Conservation (phyloP, 2,329 filamentous ascomycete species). For the Colletotrichum australisinense region DNA sequence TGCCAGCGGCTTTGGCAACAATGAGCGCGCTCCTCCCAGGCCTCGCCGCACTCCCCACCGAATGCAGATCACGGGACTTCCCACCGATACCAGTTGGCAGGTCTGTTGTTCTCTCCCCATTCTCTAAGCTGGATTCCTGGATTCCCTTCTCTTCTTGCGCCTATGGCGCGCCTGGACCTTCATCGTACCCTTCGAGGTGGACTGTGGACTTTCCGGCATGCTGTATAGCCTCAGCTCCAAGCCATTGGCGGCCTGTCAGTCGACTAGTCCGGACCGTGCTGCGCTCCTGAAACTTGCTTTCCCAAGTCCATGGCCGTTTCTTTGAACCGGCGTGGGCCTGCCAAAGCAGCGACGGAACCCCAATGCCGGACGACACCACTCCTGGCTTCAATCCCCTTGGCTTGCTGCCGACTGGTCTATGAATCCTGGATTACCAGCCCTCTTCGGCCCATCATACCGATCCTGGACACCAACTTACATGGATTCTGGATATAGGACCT, state of each 20-base stretch:
- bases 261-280: slow-evolving; percentile 13
- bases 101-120: slow-evolving; percentile 82
- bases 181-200: slow-evolving; percentile 11
- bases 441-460: slow-evolving; percentile 26
- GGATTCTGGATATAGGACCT: slow-evolving; percentile 91
- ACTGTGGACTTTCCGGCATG: slow-evolving; percentile 19
- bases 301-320: slow-evolving; percentile 33
- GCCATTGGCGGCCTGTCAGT: slow-evolving; percentile 1
- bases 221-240: slow-evolving; percentile 11
- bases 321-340: slow-evolving; percentile 28
- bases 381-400: neutral
- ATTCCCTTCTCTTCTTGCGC: slow-evolving; percentile 40
- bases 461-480: slow-evolving; percentile 75
- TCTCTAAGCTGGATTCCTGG: slow-evolving; percentile 61
- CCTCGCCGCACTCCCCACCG: slow-evolving; percentile 94
- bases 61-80: slow-evolving; percentile 98
- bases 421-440: slow-evolving; percentile 24
- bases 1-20: slow-evolving; percentile 50
- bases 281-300: slow-evolving; percentile 28
- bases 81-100: slow-evolving; percentile 99
- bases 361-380: slow-evolving; percentile 26
- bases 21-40: slow-evolving; percentile 73
- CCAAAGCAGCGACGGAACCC: slow-evolving; percentile 23
- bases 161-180: slow-evolving; percentile 24
- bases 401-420: slow-evolving; percentile 18